These are phyloP conservation scores for Rhododendron simsii DNA, from an alignment of 148 eudicot genomes.

Conservation along the genomic window DNA sequence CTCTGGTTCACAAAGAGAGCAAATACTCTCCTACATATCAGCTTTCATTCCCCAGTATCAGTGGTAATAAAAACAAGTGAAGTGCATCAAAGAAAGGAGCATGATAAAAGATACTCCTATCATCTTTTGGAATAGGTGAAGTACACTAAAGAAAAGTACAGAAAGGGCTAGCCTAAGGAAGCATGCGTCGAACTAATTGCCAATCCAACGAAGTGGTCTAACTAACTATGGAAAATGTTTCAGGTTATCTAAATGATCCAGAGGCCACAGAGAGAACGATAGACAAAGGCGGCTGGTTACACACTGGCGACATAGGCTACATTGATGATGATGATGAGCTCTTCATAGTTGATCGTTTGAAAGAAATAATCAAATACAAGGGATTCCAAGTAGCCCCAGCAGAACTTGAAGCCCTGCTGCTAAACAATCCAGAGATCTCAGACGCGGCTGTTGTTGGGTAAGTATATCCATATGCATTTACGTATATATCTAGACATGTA, in stretches of 20 bases:
- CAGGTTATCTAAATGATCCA: slow-evolving; percentile 79
- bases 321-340: slow-evolving; percentile 78
- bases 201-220: not conserved
- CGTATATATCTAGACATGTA: not conserved
- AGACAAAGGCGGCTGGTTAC: slow-evolving; percentile 81
- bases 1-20: too few relatives aligned
- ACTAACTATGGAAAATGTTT: not conserved
- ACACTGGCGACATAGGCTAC: slow-evolving; percentile 87
- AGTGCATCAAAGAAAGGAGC: too few relatives aligned
- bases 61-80: too few relatives aligned
- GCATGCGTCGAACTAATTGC: too few relatives aligned
- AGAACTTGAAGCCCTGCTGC: slow-evolving; percentile 72
- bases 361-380: slow-evolving; percentile 86
- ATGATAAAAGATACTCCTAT: too few relatives aligned
- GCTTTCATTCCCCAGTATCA: too few relatives aligned
- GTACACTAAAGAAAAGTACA: too few relatives aligned
- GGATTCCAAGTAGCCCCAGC: slow-evolving; percentile 96
- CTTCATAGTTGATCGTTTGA: slow-evolving; percentile 78
- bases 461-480: slow-evolving; percentile 13
- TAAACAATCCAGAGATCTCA: slow-evolving; percentile 55
- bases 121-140: not conserved
- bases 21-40: too few relatives aligned
- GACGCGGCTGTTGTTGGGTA: slow-evolving; percentile 97
- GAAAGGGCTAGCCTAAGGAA: too few relatives aligned
- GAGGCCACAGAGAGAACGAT: slow-evolving; percentile 68